Evolutionary conservation across 1,284 basidiomycete species (phyloP).

Genomic region (Marasmius fiardii): DNA sequence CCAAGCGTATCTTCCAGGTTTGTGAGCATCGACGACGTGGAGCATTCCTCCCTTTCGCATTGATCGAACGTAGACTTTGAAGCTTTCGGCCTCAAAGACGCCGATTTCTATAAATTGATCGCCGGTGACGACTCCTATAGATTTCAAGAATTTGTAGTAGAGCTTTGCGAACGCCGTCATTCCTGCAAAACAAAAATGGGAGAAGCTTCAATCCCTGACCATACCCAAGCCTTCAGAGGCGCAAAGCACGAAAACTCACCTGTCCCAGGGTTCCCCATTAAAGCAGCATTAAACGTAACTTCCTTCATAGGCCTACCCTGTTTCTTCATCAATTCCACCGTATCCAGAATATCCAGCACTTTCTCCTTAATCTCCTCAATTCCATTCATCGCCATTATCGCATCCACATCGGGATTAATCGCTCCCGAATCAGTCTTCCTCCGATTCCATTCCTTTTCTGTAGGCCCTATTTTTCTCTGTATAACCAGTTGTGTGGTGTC

Average conservation of each 20-base stretch:
- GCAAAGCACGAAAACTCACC: constrained; percentile 29
- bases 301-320: constrained; percentile 43
- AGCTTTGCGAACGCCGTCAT: constrained; percentile 68
- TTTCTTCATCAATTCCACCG: constrained; percentile 43
- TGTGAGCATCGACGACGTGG: constrained; percentile 1
- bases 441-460: constrained; percentile 40
- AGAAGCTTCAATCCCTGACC: background rate
- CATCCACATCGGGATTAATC: constrained; percentile 43
- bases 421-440: constrained; percentile 46
- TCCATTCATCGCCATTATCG: constrained; percentile 57
- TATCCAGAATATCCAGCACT: constrained; percentile 47
- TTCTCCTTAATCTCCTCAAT: constrained; percentile 53
- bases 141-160: constrained; percentile 59
- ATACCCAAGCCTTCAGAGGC: no score
- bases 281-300: constrained; percentile 50
- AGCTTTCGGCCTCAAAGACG: constrained; percentile 55
- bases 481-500: background rate
- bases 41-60: constrained; percentile 27
- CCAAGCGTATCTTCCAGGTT: background rate
- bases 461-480: background rate
- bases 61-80: constrained; percentile 23
- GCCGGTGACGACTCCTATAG: constrained; percentile 50
- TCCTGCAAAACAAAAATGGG: constrained; percentile 32
- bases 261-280: constrained; percentile 63
- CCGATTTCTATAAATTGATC: constrained; percentile 56